phyloP scores from a whole-genome alignment of 306 rosid genomes.

The Cicer bijugum region DNA sequence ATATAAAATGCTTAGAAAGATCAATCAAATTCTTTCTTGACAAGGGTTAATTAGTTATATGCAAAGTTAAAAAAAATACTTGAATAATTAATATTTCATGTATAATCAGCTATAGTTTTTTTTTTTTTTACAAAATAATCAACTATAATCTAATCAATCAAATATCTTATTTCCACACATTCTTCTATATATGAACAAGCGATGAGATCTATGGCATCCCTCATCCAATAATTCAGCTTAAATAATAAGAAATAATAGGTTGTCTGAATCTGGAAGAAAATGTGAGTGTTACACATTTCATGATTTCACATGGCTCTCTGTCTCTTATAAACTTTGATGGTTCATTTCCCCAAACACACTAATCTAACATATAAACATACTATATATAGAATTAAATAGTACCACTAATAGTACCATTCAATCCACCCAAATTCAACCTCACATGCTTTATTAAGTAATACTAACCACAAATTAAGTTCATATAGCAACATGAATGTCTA shows the following conservation, averaged over 20 bases:
- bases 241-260: conserved; percentile 37
- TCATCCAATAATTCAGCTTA: conserved; percentile 47
- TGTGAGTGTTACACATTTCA: conserved; percentile 15
- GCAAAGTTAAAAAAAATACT: too few relatives aligned
- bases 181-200: too few relatives aligned
- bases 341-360: conserved; percentile 45
- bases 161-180: too few relatives aligned
- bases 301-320: conserved; percentile 54
- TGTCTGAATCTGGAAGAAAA: conserved; percentile 38
- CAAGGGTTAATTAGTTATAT: too few relatives aligned
- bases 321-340: conserved; percentile 40
- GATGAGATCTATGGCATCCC: conserved; percentile 42
- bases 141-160: too few relatives aligned
- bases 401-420: conserved; percentile 15
- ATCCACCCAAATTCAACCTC: conserved; percentile 37
- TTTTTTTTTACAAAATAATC: too few relatives aligned
- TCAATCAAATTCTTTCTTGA: too few relatives aligned
- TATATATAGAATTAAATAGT: not conserved
- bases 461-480: conserved; percentile 2
- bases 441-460: conserved; percentile 27
- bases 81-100: too few relatives aligned
- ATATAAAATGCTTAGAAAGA: too few relatives aligned
- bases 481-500: conserved; percentile 28
- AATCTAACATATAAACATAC: not conserved
- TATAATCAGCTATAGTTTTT: too few relatives aligned